phyloP scores from a whole-genome alignment of 345 rosid genomes.

The Citrus hindsii region DNA sequence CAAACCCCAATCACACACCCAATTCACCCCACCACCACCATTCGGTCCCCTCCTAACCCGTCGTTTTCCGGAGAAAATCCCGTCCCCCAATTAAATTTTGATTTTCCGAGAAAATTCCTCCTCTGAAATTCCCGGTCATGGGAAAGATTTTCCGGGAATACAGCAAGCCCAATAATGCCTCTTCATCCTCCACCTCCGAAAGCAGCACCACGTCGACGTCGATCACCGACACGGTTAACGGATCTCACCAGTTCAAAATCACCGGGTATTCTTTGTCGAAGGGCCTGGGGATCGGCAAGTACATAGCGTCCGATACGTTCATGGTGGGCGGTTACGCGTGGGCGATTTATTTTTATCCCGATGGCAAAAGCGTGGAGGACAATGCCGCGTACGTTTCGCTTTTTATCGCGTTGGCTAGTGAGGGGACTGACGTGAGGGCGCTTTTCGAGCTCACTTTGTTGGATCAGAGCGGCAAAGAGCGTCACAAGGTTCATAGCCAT shows the following conservation, averaged over 20 bases:
- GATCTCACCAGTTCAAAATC: constrained; percentile 65
- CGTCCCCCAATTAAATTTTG: not conserved
- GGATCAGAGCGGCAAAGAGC: constrained; percentile 76
- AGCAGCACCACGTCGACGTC: constrained; percentile 45
- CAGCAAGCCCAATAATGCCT: constrained; percentile 18
- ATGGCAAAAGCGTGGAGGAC: constrained; percentile 76
- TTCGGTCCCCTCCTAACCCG: not conserved
- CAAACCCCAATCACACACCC: not conserved
- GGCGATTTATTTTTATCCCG: constrained; percentile 80
- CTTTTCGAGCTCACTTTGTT: constrained; percentile 64
- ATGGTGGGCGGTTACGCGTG: constrained; percentile 63
- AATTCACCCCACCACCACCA: not conserved
- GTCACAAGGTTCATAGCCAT: constrained; percentile 75
- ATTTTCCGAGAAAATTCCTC: not conserved
- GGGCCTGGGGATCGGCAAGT: constrained; percentile 68
- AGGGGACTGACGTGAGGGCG: constrained; percentile 69
- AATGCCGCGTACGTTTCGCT: constrained; percentile 55
- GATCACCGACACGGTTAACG: constrained; percentile 62
- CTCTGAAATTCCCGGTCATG: constrained; percentile 23
- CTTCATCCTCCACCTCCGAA: constrained; percentile 17
- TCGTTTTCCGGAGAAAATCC: not conserved
- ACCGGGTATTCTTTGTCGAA: constrained; percentile 61
- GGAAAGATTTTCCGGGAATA: constrained; percentile 38
- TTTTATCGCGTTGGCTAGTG: constrained; percentile 70
- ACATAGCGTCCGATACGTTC: constrained; percentile 57